Base-by-base conservation (phyloP, 371 early-diverging fungal genomes). In the Syncephalastrum sp. region DNA sequence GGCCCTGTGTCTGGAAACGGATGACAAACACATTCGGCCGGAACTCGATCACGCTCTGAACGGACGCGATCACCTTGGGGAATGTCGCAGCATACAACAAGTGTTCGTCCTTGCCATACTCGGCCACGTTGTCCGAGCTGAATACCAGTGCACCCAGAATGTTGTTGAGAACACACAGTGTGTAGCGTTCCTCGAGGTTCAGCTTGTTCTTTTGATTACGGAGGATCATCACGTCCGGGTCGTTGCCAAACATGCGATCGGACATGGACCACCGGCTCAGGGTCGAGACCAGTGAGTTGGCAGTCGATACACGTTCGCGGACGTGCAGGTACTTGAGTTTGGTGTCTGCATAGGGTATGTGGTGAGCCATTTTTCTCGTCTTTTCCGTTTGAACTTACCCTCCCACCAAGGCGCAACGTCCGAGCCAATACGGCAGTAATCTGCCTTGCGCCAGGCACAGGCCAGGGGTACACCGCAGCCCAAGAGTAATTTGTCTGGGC, bases 401-500 rank as follows among this genome's bases (percentile, higher is more conserved):
- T 82, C 82, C 85, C 82, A 84, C 61, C 69, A 72, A 5, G 82
- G 76, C 0, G 78, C 77, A 7, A 84, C 85, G 59, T 84, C 85
- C 10, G 79, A 76, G 5, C 85, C 85, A 43, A 84, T 81, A 29
- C 85, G 81, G 54, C 85, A 84, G 50, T 76, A 84, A 47, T 84
- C 85, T 0, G 77, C 77, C 25, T 72, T 64, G 61, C 77, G 70
- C 61, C 78, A 82, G 1, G 81, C 70, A 16, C 76, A 54, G 0
- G 77, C 85, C 16, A 84, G 61, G 12, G 85, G 85, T 2, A 79
- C 82, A 44, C 85, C 85, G 56, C 85, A 84, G 2, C 82, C 85
- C 14, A 84, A 61, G 8, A 84, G 65, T 19, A 82, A 54, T 42
- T 75, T 78, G 3, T 80, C 75, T 3, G 80, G 68, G 3, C 82